Base-by-base conservation (phyloP, 2,329 filamentous ascomycete genomes). In the Colletotrichum sp. region DNA sequence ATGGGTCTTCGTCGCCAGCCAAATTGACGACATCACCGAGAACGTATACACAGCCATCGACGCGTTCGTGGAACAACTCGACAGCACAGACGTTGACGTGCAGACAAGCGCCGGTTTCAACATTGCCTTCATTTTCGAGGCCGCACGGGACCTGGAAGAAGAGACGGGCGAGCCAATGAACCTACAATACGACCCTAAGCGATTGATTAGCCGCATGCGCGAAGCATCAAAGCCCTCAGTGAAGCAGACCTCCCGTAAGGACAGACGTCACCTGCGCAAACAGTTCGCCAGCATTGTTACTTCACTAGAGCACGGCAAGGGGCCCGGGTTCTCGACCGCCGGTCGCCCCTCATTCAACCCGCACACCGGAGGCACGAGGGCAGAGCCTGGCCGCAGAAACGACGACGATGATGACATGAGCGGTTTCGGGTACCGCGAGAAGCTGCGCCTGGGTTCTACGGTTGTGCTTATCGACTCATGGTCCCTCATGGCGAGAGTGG, bases 61-160 rank as follows among this genome's bases (percentile, higher is more conserved):
- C 69, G 93, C 93, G 3, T 95, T 98, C 79, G 92, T 95, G 56
- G 95, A 98, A 64, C 96, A 98, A 84, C 93, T 98, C 22, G 93
- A 96, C 75, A 95, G 94, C 82, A 89, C 89, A 36, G 93, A 95
- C 74, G 87, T 92, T 1, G 87, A 90, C 10, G 94, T 98, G 1
- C 95, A 97, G 80, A 92, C 95, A 61, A 92, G 93, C 5, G 94
- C 95, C 0, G 95, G 94, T 5, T 91, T 94, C 80, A 95, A 95
- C 82, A 96, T 98, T 75, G 95, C 95, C 1, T 87, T 97, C 12
- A 88, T 98, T 13, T 96, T 95, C 80, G 96, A 98, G 83, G 94
- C 94, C 77, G 87, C 87, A 4, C 87, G 89, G 39, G 84, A 85
- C 15, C 84, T 89, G 72, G 87, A 90, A 76, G 85, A 87, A 27